Conservation (phyloP, 129 eudicot genomes). For the Logfia minima region DNA sequence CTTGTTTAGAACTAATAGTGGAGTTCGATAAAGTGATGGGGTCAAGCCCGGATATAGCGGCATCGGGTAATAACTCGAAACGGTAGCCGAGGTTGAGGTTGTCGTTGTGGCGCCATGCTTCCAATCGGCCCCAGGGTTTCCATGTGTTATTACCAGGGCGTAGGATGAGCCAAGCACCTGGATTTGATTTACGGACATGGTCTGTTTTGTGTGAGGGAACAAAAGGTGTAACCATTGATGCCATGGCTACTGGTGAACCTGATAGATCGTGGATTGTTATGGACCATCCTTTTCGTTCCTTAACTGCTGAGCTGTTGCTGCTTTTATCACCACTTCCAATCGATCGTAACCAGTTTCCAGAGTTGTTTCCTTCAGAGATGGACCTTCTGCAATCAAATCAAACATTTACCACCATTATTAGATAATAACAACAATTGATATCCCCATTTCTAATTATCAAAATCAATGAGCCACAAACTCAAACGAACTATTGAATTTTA, state of each 20-base stretch:
- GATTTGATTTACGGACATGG: constrained; percentile 68
- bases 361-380: constrained; percentile 49
- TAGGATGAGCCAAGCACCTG: constrained; percentile 95
- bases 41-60: constrained; percentile 43
- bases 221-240: constrained; percentile 97
- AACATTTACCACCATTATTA: not conserved
- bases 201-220: constrained; percentile 75
- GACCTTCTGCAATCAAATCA: constrained; percentile 14
- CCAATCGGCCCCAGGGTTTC: constrained; percentile 95
- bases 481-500: no score
- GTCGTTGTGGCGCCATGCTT: constrained; percentile 69
- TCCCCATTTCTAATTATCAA: no score
- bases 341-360: constrained; percentile 53
- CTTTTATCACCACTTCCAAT: constrained; percentile 17
- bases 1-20: constrained; percentile 42
- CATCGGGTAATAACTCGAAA: constrained; percentile 70
- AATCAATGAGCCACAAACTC: no score
- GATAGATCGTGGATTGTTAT: constrained; percentile 85
- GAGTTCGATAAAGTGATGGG: constrained; percentile 54
- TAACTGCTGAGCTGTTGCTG: constrained; percentile 31
- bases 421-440: no score
- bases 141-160: constrained; percentile 81
- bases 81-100: constrained; percentile 54
- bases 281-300: constrained; percentile 93
- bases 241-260: constrained; percentile 92